Evolutionary conservation across 345 rosid genomes (phyloP), one percentile per base, ranked within the genome.

Genomic region (Eucalyptus decipiens): DNA sequence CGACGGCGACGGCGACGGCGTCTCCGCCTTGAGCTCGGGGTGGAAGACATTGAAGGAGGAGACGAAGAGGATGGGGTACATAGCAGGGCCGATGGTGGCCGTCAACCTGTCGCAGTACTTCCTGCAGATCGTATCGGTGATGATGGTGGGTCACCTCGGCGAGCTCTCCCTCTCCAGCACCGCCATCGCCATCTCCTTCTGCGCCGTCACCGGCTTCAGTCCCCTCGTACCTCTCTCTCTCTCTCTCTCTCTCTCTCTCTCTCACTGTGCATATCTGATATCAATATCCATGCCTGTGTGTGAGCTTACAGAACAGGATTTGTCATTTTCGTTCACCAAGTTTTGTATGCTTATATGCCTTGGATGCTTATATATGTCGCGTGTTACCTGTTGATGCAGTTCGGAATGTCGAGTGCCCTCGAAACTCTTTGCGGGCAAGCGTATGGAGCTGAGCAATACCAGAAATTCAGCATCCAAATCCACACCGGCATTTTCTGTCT

Each of bases 351-450:
- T 76, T 1, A 23, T 76, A 37, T 72, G 45, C 81, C 45, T 72
- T 37, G 26, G 81, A 72, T 72, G 81, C 81, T 37, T 2, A 37
- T 37, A 37, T 2, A 19, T 10, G 26, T 72, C 81, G 45, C 81
- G 7, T 19, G 81, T 76, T 4, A n/a, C 18, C 8, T 45, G 28
- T 86, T 58, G 89, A 14, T 15, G 51, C 96, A 96, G 99, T 90
- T 92, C 83, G 99, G 99, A 50, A 93, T 97, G 92, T 92, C 99
- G 5, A 93, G 90, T 91, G 98, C 96, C 30, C 89, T 96, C 90
- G 99, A 97, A 91, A 97, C 99, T 47, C 81, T 97, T 72, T 92
- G 95, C 87, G 98, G 99, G 9, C 99, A 97, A 94, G 96, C 97
- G 7, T 92, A 93, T 88, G 99, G 95, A 90, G 95, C 94, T 28